Conservation (phyloP, 1,139 yeast species). For the Pneumocystis carinii region DNA sequence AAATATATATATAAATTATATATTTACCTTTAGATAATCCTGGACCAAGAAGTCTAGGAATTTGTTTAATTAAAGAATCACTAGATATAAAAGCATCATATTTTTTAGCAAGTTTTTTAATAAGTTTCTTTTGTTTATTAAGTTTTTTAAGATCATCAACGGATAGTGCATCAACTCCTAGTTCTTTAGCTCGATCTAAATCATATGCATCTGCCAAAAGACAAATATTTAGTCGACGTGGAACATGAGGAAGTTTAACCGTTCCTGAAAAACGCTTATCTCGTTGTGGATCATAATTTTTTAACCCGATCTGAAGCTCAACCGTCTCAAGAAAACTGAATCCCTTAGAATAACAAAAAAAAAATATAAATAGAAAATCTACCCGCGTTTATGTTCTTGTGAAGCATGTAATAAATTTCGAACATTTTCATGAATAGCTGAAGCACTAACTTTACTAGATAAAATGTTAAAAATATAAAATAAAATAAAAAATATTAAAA, state of each 20-base stretch:
- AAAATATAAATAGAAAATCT: no score
- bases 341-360: no score
- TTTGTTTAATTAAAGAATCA: slow-evolving; percentile 97
- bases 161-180: slow-evolving; percentile 99
- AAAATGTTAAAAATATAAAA: neutral
- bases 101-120: slow-evolving; percentile 99
- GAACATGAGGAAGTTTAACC: slow-evolving; percentile 95
- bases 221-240: slow-evolving; percentile 99
- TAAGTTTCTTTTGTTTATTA: slow-evolving; percentile 99
- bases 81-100: slow-evolving; percentile 99
- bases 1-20: no score
- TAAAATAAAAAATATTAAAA: neutral
- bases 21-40: slow-evolving; percentile 68
- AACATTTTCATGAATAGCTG: slow-evolving; percentile 96
- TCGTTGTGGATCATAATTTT: slow-evolving; percentile 99
- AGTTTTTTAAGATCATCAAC: slow-evolving; percentile 99
- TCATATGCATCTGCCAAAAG: slow-evolving; percentile 99
- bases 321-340: slow-evolving; percentile 82
- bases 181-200: slow-evolving; percentile 99
- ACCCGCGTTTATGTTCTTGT: slow-evolving; percentile 97
- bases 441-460: slow-evolving; percentile 70
- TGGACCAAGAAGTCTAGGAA: slow-evolving; percentile 99
- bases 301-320: slow-evolving; percentile 98
- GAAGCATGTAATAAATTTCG: slow-evolving; percentile 83
- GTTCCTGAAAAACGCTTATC: slow-evolving; percentile 99